phyloP scores from a whole-genome alignment of 2,329 filamentous ascomycete genomes.

The Lachnellula willkommii region DNA sequence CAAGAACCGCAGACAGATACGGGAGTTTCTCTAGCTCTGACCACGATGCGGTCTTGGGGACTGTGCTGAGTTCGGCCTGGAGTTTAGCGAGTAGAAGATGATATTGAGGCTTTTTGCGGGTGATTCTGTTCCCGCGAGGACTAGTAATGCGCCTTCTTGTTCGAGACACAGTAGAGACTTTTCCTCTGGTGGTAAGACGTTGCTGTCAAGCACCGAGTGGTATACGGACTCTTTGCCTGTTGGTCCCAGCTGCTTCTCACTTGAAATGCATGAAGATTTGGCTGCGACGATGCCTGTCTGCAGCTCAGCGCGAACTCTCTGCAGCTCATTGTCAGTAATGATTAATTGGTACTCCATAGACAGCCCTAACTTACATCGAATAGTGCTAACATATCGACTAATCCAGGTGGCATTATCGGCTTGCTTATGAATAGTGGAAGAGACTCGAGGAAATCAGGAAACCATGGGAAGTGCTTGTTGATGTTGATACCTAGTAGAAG shows the following conservation, averaged over 20 bases:
- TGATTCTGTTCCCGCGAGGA: constrained; percentile 34
- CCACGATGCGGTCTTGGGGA: constrained; percentile 3
- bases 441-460: constrained; percentile 11
- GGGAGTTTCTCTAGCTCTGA: constrained; percentile 23
- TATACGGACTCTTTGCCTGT: constrained; percentile 7
- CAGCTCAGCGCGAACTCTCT: constrained; percentile 8
- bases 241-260: not conserved
- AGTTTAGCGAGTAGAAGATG: constrained; percentile 30
- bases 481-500: constrained; percentile 9
- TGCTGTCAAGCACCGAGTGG: constrained; percentile 2
- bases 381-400: constrained; percentile 12
- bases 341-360: too few species aligned
- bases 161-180: constrained; percentile 30
- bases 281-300: not conserved
- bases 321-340: not conserved
- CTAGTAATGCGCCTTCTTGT: constrained; percentile 31
- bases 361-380: constrained; percentile 4
- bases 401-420: constrained; percentile 13
- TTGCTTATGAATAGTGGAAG: constrained; percentile 12
- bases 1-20: constrained; percentile 28
- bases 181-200: constrained; percentile 21
- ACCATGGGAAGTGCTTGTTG: constrained; percentile 11
- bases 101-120: constrained; percentile 30
- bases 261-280: not conserved
- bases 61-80: constrained; percentile 29